Base-by-base conservation (phyloP, 2,329 filamentous ascomycete species). In the Colletotrichum sp. region DNA sequence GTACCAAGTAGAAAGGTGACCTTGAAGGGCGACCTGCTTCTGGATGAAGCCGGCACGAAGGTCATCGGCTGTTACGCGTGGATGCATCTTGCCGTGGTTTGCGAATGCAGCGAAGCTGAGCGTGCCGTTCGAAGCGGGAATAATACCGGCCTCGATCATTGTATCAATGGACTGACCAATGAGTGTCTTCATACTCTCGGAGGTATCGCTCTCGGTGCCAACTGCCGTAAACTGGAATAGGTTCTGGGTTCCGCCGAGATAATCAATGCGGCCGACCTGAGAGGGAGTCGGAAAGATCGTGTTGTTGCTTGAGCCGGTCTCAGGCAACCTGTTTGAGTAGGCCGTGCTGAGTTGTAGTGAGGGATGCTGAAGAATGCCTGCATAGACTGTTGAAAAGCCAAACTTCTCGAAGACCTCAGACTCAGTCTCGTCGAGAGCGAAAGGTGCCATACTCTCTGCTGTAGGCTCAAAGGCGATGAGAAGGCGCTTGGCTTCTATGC, bases 1-100 rank as follows among this genome's bases (percentile, higher is more conserved):
- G 77, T 84, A 88, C 79, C 81, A 89, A 0, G 87, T 89, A n/a
- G 83, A 84, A 22, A 81, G 79, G 18, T 83, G 75, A 0, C 87
- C 87, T 79, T 89, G 87, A 32, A 89, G 79, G 3, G 79, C 83
- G 77, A 86, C 83, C 65, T 87, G 79, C 55, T 83, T 77, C 48
- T 82, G 80, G 71, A 88, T 85, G 64, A 88, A 88, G 0, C 87
- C 87, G 9, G 70, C 76, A 25, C 74, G 77, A 70, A 89, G 84
- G 13, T 82, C 81, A 4, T 83, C 79, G 3, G 79, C 76, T 0
- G 82, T 78, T 1, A 86, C 83, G 15, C 78, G 80, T 55, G 85
- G 70, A 34, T 84, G 80, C 77, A 84, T 85, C 16, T 84, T 84
- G 28, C 83, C 81, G 76, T 88, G 85, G 60, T 80, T 80, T 5